Conservation (phyloP, 108 stramenopile genomes). For the Aureococcus anophagefferens region DNA sequence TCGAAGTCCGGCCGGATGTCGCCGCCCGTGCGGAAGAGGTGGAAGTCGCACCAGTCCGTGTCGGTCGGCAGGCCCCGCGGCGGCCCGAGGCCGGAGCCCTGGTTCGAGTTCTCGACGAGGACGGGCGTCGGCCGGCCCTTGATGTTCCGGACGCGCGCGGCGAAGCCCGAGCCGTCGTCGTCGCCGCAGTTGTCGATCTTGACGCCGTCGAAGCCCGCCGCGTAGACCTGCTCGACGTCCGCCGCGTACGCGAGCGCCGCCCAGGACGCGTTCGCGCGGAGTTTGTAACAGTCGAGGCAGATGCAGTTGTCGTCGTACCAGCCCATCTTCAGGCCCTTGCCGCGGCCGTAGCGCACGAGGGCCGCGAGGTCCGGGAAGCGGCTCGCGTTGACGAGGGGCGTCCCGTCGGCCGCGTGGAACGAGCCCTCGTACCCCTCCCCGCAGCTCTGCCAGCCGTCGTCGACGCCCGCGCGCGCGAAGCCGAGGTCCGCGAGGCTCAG, state of each 20-base stretch:
- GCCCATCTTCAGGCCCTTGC: slow-evolving; percentile 3
- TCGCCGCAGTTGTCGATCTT: slow-evolving; percentile 17
- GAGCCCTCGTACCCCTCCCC: neutral
- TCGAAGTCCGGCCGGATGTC: slow-evolving; percentile 3
- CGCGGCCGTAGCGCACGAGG: slow-evolving; percentile 1
- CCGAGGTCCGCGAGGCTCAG: slow-evolving; percentile 9
- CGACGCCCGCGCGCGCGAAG: slow-evolving; percentile 9
- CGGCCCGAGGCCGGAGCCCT: neutral
- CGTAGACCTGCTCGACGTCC: slow-evolving; percentile 2
- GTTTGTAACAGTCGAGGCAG: neutral
- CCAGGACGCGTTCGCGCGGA: neutral
- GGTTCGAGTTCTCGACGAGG: slow-evolving; percentile 16
- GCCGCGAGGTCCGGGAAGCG: slow-evolving; percentile 9
- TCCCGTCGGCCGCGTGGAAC: slow-evolving; percentile 9
- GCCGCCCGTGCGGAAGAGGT: slow-evolving; percentile 11
- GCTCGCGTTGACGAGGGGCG: slow-evolving; percentile 4
- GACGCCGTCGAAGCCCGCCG: slow-evolving; percentile 6
- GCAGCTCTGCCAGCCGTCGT: slow-evolving; percentile 11
- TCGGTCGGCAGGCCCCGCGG: too few relatives aligned
- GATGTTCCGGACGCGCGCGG: slow-evolving; percentile 1
- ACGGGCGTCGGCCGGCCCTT: slow-evolving; percentile 1
- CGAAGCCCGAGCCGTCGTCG: too few relatives aligned
- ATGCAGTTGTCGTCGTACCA: slow-evolving; percentile 17
- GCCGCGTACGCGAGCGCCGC: neutral
- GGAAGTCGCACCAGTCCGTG: neutral